Percentiles rank a stretch among this genome's conserved stretches.
Conservation (phyloP, 2,329 filamentous ascomycete species). For the Neofusicoccum umdonicola region DNA sequence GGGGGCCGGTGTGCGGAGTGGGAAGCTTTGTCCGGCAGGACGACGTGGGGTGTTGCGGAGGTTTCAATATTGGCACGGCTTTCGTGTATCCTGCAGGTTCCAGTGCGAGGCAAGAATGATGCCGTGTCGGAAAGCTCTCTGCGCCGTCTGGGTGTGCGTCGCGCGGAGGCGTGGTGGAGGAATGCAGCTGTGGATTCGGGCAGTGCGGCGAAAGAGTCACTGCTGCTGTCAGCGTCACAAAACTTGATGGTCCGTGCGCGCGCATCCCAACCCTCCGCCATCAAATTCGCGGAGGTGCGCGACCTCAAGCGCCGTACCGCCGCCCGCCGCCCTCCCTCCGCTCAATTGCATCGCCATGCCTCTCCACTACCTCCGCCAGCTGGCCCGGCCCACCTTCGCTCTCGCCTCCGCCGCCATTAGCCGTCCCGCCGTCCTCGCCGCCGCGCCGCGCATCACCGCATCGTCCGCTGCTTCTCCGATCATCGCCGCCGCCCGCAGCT, state of each 20-base stretch:
- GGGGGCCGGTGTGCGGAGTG: no score
- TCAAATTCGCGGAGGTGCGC: conserved; percentile 13
- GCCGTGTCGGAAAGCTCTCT: not conserved
- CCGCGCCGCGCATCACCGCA: conserved; percentile 5
- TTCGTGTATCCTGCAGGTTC: not conserved
- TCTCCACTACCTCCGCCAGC: conserved; percentile 15
- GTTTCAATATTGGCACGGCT: not conserved
- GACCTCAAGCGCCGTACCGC: not conserved
- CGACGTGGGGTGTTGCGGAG: conserved; percentile 1
- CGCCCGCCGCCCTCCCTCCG: not conserved
- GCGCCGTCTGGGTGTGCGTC: not conserved
- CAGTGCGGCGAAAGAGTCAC: conserved; percentile 5
- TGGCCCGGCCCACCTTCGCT: not conserved
- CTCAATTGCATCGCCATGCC: conserved; percentile 9
- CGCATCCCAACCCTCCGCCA: not conserved
- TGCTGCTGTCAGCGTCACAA: not conserved
- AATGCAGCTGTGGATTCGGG: not conserved
- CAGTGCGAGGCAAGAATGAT: no score
- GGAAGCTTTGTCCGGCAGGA: not conserved
- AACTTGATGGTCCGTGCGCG: conserved; percentile 9
- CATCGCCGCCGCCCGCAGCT: conserved; percentile 28
- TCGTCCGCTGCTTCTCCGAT: not conserved
- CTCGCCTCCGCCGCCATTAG: not conserved
- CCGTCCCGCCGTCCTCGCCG: not conserved
- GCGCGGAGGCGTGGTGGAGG: not conserved